Base-by-base conservation (phyloP, 1,284 basidiomycete species). In the Microbotryum violaceum region DNA sequence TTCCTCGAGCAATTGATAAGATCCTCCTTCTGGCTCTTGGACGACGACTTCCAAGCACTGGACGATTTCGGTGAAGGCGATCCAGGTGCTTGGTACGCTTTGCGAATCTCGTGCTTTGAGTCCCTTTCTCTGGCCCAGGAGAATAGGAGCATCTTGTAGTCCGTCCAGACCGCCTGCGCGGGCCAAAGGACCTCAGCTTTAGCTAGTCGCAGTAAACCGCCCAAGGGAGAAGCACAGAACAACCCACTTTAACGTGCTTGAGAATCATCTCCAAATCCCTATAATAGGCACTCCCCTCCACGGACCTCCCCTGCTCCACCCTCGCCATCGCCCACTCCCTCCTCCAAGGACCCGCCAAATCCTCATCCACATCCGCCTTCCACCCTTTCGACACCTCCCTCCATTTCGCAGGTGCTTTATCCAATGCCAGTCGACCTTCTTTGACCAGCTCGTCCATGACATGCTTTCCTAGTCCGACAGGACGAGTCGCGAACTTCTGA, bases 21-120 rank as follows among this genome's bases (percentile, higher is more conserved):
- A 7, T 60, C 60, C 27, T 64, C 54, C 55, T 67, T 67, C n/a
- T 67, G 60, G 5, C 4, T 3, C 16, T n/a, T 25, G 1, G 60
- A 62, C 21, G 62, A 64, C 1, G 27, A 49, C 5, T 49, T 57
- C 52, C 59, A 59, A 14, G 48, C 60, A n/a, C 18, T 20, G 14
- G 56, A 49, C 20, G n/a, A 23, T 45, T 61, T 64, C 2, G 55
- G 31, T 7, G 60, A 62, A 2, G 65, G 65, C 9, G 65, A 67
- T 4, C 65, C 62, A 12, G 55, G 54, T 6, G 54, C 57, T 16
- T 14, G 8, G 2, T 29, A 10, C 18, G 23, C 33, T 1, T 33
- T 21, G 0, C 20, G 33, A n/a, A 23, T 23, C 10, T 2, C 1
- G 14, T 51, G 18, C 14, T 42, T 27, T 4, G 5, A 12, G 18